These are phyloP conservation scores for Pseudevernia furfuracea DNA, from an alignment of 495 filamentous ascomycete species.

Conservation along the genomic window DNA sequence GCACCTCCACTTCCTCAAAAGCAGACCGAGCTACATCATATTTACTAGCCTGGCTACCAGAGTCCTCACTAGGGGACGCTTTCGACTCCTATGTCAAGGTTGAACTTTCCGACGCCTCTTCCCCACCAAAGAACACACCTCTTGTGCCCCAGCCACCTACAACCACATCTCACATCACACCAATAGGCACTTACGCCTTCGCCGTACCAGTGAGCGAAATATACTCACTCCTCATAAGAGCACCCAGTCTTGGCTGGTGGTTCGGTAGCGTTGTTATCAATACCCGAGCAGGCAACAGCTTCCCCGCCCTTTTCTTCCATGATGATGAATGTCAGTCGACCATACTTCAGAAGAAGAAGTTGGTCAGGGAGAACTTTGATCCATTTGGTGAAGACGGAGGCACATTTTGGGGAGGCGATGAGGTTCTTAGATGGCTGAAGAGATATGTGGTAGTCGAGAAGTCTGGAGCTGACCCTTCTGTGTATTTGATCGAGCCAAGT, in stretches of 20 bases:
- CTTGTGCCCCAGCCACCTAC: conserved; percentile 84
- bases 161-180: conserved; percentile 60
- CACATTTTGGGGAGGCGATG: conserved; percentile 96
- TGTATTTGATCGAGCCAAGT: conserved; percentile 84
- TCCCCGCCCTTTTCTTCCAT: conserved; percentile 95
- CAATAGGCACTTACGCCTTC: conserved; percentile 81
- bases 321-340: conserved; percentile 94
- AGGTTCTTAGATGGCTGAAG: conserved; percentile 85
- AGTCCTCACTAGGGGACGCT: conserved; percentile 78
- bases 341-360: conserved; percentile 83
- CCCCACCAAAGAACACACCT: conserved; percentile 76
- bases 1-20: conserved; percentile 45
- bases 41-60: conserved; percentile 90
- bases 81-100: conserved; percentile 90
- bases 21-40: conserved; percentile 48
- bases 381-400: conserved; percentile 77
- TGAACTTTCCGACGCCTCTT: conserved; percentile 71
- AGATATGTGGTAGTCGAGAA: conserved; percentile 75
- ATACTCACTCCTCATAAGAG: conserved; percentile 81
- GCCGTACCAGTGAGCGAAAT: conserved; percentile 84
- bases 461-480: conserved; percentile 72
- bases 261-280: conserved; percentile 93
- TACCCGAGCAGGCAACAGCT: conserved; percentile 77
- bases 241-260: conserved; percentile 96
- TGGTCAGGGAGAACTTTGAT: conserved; percentile 75